These are phyloP conservation scores for Neopestalotiopsis clavispora DNA, from an alignment of 2,329 filamentous ascomycete genomes.

Conservation along the genomic window DNA sequence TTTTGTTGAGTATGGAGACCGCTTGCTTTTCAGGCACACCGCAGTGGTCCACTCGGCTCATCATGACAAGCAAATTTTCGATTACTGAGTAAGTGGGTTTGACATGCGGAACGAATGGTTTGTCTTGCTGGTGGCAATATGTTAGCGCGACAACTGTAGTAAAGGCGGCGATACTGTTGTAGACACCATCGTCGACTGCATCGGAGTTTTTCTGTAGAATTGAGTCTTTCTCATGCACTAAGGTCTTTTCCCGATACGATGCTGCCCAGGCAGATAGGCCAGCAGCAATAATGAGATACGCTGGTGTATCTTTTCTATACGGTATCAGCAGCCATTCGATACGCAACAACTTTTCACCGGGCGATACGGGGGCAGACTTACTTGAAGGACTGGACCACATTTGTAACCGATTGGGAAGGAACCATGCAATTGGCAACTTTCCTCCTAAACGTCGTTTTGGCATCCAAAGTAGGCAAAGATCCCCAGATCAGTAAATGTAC, in stretches of 20 bases:
- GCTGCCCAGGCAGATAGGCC: conserved; percentile 25
- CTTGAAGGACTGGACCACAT: not conserved
- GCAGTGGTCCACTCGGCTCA: conserved; percentile 24
- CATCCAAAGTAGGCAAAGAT: not conserved
- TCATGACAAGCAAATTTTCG: conserved; percentile 28
- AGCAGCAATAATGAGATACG: conserved; percentile 22
- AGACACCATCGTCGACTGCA: conserved; percentile 24
- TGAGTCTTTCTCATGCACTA: conserved; percentile 23
- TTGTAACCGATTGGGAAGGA: conserved; percentile 21
- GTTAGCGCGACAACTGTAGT: conserved; percentile 26
- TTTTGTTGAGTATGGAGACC: conserved; percentile 23
- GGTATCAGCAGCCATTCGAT: not conserved
- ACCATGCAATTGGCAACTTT: conserved; percentile 24
- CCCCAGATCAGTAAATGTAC: not conserved
- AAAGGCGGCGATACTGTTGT: conserved; percentile 23
- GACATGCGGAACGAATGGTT: conserved; percentile 16
- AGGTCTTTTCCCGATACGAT: conserved; percentile 24
- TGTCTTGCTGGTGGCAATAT: conserved; percentile 24
- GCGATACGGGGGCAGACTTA: not conserved
- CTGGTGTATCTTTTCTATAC: not conserved
- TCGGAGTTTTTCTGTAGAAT: conserved; percentile 24
- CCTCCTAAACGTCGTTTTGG: conserved; percentile 23
- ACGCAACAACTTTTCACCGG: too few species aligned
- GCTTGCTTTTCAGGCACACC: conserved; percentile 22
- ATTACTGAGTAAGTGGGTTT: conserved; percentile 24